A percentile compares a stretch with the other conserved stretches of the same genome.
phyloP scores from a whole-genome alignment of 108 stramenopile species.

The Pseudonitzschia delicatissima region DNA sequence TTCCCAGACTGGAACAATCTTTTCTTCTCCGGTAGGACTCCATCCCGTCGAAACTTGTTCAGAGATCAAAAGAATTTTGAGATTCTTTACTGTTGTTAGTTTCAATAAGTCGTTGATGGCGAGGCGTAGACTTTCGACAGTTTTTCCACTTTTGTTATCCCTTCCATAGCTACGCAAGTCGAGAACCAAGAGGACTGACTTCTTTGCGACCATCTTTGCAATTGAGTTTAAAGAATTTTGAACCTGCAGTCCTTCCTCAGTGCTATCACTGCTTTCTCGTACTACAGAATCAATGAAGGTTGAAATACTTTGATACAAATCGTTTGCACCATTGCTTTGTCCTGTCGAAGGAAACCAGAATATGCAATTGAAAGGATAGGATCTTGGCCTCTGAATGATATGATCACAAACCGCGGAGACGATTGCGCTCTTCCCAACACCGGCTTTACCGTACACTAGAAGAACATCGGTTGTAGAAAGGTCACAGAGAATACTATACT shows the following conservation, averaged over 20 bases:
- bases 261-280: not conserved
- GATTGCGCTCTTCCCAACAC: slow-evolving; percentile 6
- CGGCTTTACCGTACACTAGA: not conserved
- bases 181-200: slow-evolving; percentile 12
- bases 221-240: not conserved
- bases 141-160: not conserved
- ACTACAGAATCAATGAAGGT: not conserved
- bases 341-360: slow-evolving; percentile 8
- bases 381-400: not conserved
- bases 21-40: not conserved
- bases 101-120: not conserved
- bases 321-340: not conserved
- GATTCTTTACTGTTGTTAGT: not conserved
- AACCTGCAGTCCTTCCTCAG: not conserved
- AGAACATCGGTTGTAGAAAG: slow-evolving; percentile 1
- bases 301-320: not conserved
- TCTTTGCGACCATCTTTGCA: not conserved
- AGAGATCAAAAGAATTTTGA: not conserved
- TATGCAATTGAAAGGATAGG: slow-evolving; percentile 1
- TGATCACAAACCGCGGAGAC: slow-evolving; percentile 9
- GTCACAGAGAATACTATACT: slow-evolving; percentile 3
- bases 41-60: not conserved
- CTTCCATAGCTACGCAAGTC: slow-evolving; percentile 6
- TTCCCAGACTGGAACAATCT: slow-evolving; percentile 4
- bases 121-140: not conserved